Conservation (phyloP, 2,329 filamentous ascomycete species). For the Alternaria conjuncta region DNA sequence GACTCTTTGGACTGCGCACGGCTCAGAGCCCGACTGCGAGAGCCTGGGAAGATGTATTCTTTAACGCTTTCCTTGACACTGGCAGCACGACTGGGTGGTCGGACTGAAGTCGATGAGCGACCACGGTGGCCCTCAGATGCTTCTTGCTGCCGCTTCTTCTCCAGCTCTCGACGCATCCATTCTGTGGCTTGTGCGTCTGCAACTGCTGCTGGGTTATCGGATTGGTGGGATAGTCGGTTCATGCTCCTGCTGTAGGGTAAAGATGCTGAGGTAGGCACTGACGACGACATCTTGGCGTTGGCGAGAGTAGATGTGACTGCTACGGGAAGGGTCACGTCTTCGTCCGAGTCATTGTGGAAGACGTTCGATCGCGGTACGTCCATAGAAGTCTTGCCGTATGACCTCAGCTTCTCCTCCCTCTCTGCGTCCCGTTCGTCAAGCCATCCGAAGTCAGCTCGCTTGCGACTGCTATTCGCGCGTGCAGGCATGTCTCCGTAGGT, state of each 20-base stretch:
- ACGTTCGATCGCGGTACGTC: slow-evolving; percentile 28
- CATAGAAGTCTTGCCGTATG: slow-evolving; percentile 26
- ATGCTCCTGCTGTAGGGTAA: slow-evolving; percentile 39
- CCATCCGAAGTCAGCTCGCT: slow-evolving; percentile 36
- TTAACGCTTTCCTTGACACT: slow-evolving; percentile 50
- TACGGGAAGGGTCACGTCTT: slow-evolving; percentile 50
- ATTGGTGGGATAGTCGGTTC: slow-evolving; percentile 45
- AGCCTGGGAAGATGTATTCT: slow-evolving; percentile 52
- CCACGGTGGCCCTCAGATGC: slow-evolving; percentile 26
- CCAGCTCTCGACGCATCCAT: slow-evolving; percentile 54
- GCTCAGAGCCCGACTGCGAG: slow-evolving; percentile 31
- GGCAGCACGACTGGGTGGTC: slow-evolving; percentile 44
- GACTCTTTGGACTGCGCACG: slow-evolving; percentile 46
- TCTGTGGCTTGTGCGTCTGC: slow-evolving; percentile 50
- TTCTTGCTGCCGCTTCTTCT: slow-evolving; percentile 48
- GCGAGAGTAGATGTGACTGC: slow-evolving; percentile 52
- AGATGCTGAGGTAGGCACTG: slow-evolving; percentile 51
- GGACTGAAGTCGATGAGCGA: slow-evolving; percentile 21
- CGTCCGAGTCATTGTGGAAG: slow-evolving; percentile 35
- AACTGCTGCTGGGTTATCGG: slow-evolving; percentile 42
- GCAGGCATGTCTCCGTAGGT: slow-evolving; percentile 27
- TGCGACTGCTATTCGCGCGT: slow-evolving; percentile 43
- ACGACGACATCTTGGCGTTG: slow-evolving; percentile 47
- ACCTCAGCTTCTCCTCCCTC: slow-evolving; percentile 29
- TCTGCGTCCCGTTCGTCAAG: slow-evolving; percentile 29